These are phyloP conservation scores for Actinomortierella wolfii DNA, from an alignment of 371 early-diverging fungal species.

Conservation along the genomic window DNA sequence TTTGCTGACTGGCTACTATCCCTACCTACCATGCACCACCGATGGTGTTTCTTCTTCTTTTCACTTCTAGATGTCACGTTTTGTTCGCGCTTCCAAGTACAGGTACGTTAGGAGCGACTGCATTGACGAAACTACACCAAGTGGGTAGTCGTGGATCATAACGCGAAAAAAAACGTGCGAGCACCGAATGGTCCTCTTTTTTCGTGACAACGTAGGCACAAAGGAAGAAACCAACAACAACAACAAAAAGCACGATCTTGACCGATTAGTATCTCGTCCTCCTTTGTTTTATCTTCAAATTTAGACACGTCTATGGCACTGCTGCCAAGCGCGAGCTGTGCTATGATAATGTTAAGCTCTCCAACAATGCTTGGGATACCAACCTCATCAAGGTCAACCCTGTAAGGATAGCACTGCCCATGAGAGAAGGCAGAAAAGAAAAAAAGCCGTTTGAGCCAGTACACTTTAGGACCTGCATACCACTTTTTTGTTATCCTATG, in stretches of 20 bases:
- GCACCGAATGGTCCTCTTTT: too few relatives aligned
- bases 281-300: background rate
- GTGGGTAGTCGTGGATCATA: too few relatives aligned
- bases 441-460: too few relatives aligned
- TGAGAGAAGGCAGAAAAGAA: too few relatives aligned
- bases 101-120: too few relatives aligned
- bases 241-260: too few relatives aligned
- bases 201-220: too few relatives aligned
- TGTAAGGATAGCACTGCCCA: slow-evolving; percentile 49
- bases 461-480: too few relatives aligned
- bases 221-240: too few relatives aligned
- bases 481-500: too few relatives aligned
- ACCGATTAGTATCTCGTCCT: background rate
- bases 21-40: background rate
- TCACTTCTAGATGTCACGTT: slow-evolving; percentile 63
- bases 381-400: slow-evolving; percentile 95
- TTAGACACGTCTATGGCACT: slow-evolving; percentile 94
- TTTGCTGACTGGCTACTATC: background rate
- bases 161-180: too few relatives aligned
- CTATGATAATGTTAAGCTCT: slow-evolving; percentile 94
- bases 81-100: slow-evolving; percentile 82
- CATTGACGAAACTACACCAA: too few relatives aligned
- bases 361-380: slow-evolving; percentile 95
- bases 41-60: background rate
- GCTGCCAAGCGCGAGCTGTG: slow-evolving; percentile 87